Evolutionary conservation across 192 early-diverging fungal species (phyloP), one percentile per base, ranked within the genome.

Genomic region (Coemansia sp.): DNA sequence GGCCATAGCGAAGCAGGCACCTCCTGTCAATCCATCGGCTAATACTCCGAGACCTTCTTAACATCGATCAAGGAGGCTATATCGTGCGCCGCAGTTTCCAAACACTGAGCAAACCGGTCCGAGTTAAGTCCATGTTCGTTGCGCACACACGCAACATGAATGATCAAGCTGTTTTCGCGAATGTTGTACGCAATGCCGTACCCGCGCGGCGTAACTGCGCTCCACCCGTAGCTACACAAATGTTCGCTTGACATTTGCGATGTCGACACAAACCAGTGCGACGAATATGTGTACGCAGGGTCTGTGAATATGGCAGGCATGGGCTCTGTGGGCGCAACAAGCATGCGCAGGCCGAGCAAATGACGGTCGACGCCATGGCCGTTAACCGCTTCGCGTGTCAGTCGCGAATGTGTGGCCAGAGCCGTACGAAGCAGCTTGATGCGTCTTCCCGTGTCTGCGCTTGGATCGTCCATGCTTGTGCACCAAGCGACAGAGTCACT

Each of bases 141-240:
- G 84, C 84, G 82, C 73, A 87, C 85, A 70, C 84, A 85, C 9
- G 89, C 90, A 57, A 96, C 81, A 64, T 97, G 97, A 72, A 99
- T 92, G 64, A 94, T 86, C 50, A 97, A 70, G 54, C 84, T 81
- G 70, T 90, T 75, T 53, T 89, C 84, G 76, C 93, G 93, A 65
- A 98, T 88, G 90, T 95, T 96, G 73, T 98, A 98, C 12, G 96
- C 94, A 66, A 93, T 76, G 54, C 95, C 95, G 69, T 90, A 98
- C 18, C 94, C 94, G 81, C 93, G 89, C 12, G 92, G 88, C 43
- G 92, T 86, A 27, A 95, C 90, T 69, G 90, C 86, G 59, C 89
- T 89, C 90, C 90, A 92, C 13, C 97, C 97, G 66, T 97, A 99
- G 61, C 95, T 94, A 58, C 89, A 86, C 84, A 93, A 96, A 80